phyloP scores from a whole-genome alignment of 306 rosid genomes.

The Malus domestica region ASM211411v1 NC_041798.1:37681001-37681500 shows the following conservation, averaged over 20 bases:
- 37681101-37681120: slow-evolving; percentile 76
- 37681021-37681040: slow-evolving; percentile 35
- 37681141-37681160: slow-evolving; percentile 68
- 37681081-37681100: slow-evolving; percentile 63
- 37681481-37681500: too few relatives aligned
- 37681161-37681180: slow-evolving; percentile 79
- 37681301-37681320: not conserved
- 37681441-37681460: too few relatives aligned
- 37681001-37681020: not conserved
- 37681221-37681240: slow-evolving; percentile 50
- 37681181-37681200: slow-evolving; percentile 82
- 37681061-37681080: slow-evolving; percentile 83
- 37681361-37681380: too few relatives aligned
- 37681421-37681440: not conserved
- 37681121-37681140: slow-evolving; percentile 79
- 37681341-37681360: not conserved
- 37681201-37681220: slow-evolving; percentile 74
- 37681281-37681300: not conserved
- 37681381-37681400: not conserved
- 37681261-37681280: not conserved
- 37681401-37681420: not conserved
- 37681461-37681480: too few relatives aligned
- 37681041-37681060: slow-evolving; percentile 30
- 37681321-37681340: not conserved
- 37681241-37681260: not conserved